Conservation (phyloP, 2,329 filamentous ascomycete species). For the Apiospora arundinis region DNA sequence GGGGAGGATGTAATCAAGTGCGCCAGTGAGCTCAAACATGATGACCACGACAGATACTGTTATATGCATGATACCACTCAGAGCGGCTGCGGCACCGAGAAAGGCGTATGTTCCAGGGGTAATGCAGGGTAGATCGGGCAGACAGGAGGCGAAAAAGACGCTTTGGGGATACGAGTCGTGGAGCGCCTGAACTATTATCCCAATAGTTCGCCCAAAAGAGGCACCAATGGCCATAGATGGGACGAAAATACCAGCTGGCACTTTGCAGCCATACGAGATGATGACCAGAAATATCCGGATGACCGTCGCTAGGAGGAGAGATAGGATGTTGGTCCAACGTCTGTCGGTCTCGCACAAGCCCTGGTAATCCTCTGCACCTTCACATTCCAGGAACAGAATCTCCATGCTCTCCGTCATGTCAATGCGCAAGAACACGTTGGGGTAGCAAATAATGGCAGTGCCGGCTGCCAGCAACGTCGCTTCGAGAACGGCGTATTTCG, state of each 20-base stretch:
- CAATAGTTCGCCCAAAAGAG: conserved; percentile 91
- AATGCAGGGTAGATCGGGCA: conserved; percentile 92
- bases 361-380: conserved; percentile 86
- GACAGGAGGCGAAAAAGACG: conserved; percentile 85
- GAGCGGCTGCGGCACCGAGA: conserved; percentile 85
- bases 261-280: conserved; percentile 96
- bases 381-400: conserved; percentile 92
- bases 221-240: conserved; percentile 98
- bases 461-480: conserved; percentile 81
- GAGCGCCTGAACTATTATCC: conserved; percentile 89
- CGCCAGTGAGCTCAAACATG: conserved; percentile 99
- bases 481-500: conserved; percentile 84
- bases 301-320: conserved; percentile 78
- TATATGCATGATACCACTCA: conserved; percentile 98
- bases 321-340: conserved; percentile 79
- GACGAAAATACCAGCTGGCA: conserved; percentile 96
- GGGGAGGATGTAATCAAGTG: conserved; percentile 92
- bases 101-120: conserved; percentile 98
- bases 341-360: conserved; percentile 83
- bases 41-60: conserved; percentile 97
- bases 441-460: conserved; percentile 94
- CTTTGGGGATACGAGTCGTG: conserved; percentile 84
- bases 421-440: conserved; percentile 92
- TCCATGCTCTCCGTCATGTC: conserved; percentile 99
- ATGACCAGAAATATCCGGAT: conserved; percentile 86